phyloP scores from a whole-genome alignment of 805 yeast genomes.

The Candida nitratophila region DNA sequence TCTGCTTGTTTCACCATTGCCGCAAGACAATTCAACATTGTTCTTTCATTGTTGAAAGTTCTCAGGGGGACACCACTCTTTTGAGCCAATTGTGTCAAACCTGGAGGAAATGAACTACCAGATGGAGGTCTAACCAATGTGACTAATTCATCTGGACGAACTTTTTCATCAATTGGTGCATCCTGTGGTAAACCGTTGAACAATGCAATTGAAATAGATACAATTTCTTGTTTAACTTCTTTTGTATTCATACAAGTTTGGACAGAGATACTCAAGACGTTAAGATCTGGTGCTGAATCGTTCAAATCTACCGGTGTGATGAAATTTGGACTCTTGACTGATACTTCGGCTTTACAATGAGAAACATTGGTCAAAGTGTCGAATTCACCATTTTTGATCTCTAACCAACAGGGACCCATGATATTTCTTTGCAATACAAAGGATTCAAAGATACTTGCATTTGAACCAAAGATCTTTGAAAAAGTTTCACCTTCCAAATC shows the following conservation, averaged over 20 bases:
- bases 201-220: constrained; percentile 71
- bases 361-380: constrained; percentile 53
- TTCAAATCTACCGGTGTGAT: constrained; percentile 40
- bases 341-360: constrained; percentile 74
- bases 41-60: constrained; percentile 65
- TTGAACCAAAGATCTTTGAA: constrained; percentile 72
- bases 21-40: constrained; percentile 66
- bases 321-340: constrained; percentile 40
- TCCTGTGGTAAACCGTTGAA: constrained; percentile 69
- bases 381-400: constrained; percentile 59
- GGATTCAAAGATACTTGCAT: constrained; percentile 69
- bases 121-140: constrained; percentile 81
- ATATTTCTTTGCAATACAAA: constrained; percentile 76
- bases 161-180: constrained; percentile 56
- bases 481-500: constrained; percentile 73
- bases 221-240: constrained; percentile 78
- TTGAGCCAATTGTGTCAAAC: constrained; percentile 55
- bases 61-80: constrained; percentile 46
- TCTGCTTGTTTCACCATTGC: constrained; percentile 67
- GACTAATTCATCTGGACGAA: constrained; percentile 51
- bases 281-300: constrained; percentile 57
- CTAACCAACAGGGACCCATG: constrained; percentile 98
- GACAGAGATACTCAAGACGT: constrained; percentile 65
- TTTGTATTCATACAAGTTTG: constrained; percentile 75
- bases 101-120: constrained; percentile 63